Evolutionary conservation across 768 basidiomycete species (phyloP).

Genomic region (Leccinum ochraceum): DNA sequence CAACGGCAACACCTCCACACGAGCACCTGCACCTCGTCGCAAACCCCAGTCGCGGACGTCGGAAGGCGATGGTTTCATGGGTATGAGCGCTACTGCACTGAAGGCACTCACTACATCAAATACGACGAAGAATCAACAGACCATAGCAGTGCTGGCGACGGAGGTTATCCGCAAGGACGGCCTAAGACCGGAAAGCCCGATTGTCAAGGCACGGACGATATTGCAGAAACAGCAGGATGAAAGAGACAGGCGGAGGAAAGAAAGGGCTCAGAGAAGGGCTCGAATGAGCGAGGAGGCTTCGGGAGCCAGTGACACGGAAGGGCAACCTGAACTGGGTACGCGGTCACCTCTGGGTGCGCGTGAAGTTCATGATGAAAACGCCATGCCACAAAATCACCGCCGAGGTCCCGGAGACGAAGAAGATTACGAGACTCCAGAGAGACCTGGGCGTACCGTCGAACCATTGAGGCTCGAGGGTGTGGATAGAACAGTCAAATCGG

Average conservation of each 20-base stretch:
- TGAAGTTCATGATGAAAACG: constrained; percentile 27
- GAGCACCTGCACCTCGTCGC: constrained; percentile 43
- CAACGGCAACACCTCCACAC: constrained; percentile 28
- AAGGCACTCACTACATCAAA: constrained; percentile 72
- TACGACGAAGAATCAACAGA: constrained; percentile 71
- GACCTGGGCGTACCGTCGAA: constrained; percentile 43
- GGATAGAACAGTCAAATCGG: constrained; percentile 31
- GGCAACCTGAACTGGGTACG: constrained; percentile 19
- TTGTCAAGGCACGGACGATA: constrained; percentile 69
- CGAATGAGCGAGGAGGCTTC: constrained; percentile 41
- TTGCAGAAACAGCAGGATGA: constrained; percentile 69
- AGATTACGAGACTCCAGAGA: constrained; percentile 70
- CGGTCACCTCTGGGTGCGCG: constrained; percentile 2
- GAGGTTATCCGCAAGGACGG: constrained; percentile 73
- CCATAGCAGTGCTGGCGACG: constrained; percentile 60
- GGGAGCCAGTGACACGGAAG: constrained; percentile 32
- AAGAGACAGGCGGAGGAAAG: constrained; percentile 50
- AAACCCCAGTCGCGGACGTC: constrained; percentile 36
- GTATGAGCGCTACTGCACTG: constrained; percentile 69
- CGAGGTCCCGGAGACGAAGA: constrained; percentile 81
- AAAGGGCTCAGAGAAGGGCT: constrained; percentile 64
- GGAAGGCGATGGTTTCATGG: constrained; percentile 50
- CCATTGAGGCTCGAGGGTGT: constrained; percentile 39
- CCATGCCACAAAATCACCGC: constrained; percentile 42
- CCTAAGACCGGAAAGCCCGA: constrained; percentile 73